Base-by-base conservation (phyloP, 805 yeast species). In the Yamadazyma endophytica region DNA sequence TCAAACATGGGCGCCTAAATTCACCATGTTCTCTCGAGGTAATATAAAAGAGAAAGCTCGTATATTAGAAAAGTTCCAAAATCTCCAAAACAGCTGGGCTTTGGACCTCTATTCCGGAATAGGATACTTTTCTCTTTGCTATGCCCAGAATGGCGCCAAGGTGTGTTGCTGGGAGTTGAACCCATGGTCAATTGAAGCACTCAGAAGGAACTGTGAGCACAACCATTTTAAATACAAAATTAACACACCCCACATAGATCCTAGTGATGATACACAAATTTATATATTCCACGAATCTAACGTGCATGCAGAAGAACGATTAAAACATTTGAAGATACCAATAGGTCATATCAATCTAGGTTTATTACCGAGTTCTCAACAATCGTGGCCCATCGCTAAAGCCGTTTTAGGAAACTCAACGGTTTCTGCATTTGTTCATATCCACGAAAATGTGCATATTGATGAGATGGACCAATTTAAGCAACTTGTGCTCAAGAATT, bases 21-120 rank as follows among this genome's bases (percentile, higher is more conserved):
- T 76, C 47, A 84, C 95, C 2, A 86, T 86, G 96, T 87, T 87
- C 50, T 79, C 89, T 29, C 56, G 96, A 13, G 96, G 96, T 1
- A 86, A 86, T 50, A 74, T 87, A 44, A 82, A 82, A 41, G 96
- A 86, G 48, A 86, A 86, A 52, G 69, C 75, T 9, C 55, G 96
- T 13, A 67, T 86, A 1, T 49, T 84, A 24, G 63, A 64, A 13
- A 51, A 52, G 0, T 74, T 61, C 36, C 26, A 33, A 1, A 47
- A 60, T 17, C 52, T 78, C 1, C 31, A 44, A 7, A 63, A 54
- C 9, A 59, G 64, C 0, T 67, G 62, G 14, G 75, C 82, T 0
- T 63, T 82, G 3, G 96, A 86, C 49, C 46, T 87, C 25, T 86
- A 86, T 51, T 78, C 83, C 18, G 96, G 96, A 0, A 87, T 86